Evolutionary conservation across 2,329 filamentous ascomycete genomes (phyloP).

Genomic region (Pseudopithomyces maydicus): DNA sequence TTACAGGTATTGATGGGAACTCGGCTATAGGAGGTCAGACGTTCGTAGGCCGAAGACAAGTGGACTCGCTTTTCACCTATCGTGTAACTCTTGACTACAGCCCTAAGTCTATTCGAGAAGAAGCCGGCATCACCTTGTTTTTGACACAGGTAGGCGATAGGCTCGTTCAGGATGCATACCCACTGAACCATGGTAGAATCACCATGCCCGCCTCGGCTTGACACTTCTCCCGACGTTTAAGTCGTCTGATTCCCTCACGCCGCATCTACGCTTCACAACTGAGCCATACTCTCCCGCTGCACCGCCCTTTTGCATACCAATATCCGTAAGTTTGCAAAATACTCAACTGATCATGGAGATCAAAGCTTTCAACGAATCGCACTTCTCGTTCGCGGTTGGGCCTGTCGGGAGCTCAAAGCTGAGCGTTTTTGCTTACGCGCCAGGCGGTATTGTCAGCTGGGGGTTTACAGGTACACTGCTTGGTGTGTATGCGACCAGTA

Average conservation of each 20-base stretch:
- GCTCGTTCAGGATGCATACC: neutral
- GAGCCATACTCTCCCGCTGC: constrained; percentile 53
- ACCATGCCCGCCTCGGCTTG: constrained; percentile 57
- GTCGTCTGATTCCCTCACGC: constrained; percentile 11
- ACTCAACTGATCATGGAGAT: constrained; percentile 48
- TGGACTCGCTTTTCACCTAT: constrained; percentile 60
- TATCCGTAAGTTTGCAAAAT: constrained; percentile 48
- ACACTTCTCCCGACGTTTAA: constrained; percentile 23
- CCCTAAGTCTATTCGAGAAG: constrained; percentile 48
- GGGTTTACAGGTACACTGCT: constrained; percentile 53
- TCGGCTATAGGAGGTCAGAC: constrained; percentile 53
- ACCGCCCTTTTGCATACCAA: constrained; percentile 38
- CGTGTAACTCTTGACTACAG: constrained; percentile 54
- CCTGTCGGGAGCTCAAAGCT: constrained; percentile 17
- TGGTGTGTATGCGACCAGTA: constrained; percentile 59
- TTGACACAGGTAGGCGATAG: constrained; percentile 44
- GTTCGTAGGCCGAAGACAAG: constrained; percentile 59
- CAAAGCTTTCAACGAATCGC: constrained; percentile 52
- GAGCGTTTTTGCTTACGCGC: constrained; percentile 25
- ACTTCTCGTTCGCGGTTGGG: constrained; percentile 46
- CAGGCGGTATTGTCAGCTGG: constrained; percentile 35
- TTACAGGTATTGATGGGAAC: constrained; percentile 58
- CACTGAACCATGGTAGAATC: constrained; percentile 44
- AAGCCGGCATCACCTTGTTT: constrained; percentile 60
- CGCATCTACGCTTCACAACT: constrained; percentile 50